Evolutionary conservation across 2,329 filamentous ascomycete species (phyloP), one percentile per base, ranked within the genome.

Genomic region (Paecilomyces dactylethromorphus): DNA sequence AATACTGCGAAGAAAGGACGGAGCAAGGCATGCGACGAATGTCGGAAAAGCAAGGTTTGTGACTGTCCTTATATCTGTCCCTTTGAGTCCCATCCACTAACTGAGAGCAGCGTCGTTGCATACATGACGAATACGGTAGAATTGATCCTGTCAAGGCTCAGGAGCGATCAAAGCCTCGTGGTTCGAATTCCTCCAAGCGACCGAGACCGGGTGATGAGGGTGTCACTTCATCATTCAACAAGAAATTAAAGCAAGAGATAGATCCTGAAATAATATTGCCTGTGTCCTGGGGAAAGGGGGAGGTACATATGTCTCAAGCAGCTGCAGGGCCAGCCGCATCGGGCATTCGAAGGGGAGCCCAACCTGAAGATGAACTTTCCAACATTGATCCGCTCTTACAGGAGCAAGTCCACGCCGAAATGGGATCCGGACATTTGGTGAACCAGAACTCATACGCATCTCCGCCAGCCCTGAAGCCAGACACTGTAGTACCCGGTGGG

Each of bases 21-120:
- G 65, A 86, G 80, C 66, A 87, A 87, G 70, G 85, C 85, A 51
- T 88, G 85, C 68, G 80, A 84, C 59, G 84, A 87, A 65, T 88
- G 85, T 71, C 81, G 85, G 53, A 87, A 86, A 69, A 87, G 84
- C 78, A 87, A 87, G 79, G 85, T 86, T 69, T 71, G 81, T 72
- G 39, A 49, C 33, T 55, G 6, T 24, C 50, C 15, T 21, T 45
- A 26, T 45, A 12, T 32, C 18, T 58, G 26, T 52, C 56, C 35
- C 22, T 55, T 50, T 50, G 22, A 39, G 54, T 56, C 56, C 31
- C 57, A 54, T 45, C 63, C 64, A 70, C 65, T 68, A 60, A 67
- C 51, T 22, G 26, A 21, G 63, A 55, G 39, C 62, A 87, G 84
- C 84, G 85, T 59, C 84, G 85, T 66, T 88, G 85, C 66, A 85